A percentile compares a stretch with the other conserved stretches of the same genome.
Conservation (phyloP, 345 rosid species). For the Gossypium bickii region DNA sequence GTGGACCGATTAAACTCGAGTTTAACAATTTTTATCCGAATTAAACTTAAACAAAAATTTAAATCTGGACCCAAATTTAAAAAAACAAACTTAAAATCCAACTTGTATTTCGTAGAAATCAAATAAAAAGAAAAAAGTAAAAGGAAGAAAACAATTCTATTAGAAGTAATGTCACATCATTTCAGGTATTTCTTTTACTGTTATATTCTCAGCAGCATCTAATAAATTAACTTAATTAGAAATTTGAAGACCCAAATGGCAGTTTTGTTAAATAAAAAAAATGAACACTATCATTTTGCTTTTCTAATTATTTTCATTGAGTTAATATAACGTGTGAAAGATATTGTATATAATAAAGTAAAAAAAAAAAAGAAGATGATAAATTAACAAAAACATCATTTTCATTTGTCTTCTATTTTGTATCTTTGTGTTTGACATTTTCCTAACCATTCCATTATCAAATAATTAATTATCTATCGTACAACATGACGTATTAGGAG, state of each 20-base stretch:
- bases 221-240: not conserved
- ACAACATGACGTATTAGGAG: not conserved
- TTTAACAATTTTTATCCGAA: too few relatives aligned
- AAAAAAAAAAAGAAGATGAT: not conserved
- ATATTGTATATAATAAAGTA: not conserved
- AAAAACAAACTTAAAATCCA: not conserved
- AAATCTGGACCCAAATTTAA: too few relatives aligned
- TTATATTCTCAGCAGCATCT: not conserved
- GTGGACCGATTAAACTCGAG: fast-evolving
- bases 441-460: not conserved
- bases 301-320: not conserved
- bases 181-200: not conserved
- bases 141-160: not conserved
- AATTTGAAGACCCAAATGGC: not conserved
- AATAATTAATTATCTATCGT: not conserved
- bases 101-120: not conserved
- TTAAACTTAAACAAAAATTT: too few relatives aligned
- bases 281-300: too few relatives aligned
- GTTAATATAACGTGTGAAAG: not conserved
- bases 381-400: not conserved
- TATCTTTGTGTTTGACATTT: not conserved
- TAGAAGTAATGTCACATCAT: not conserved
- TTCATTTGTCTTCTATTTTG: not conserved
- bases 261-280: too few relatives aligned
- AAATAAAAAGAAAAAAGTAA: too few relatives aligned